phyloP scores from a whole-genome alignment of 208 protist genomes.

The Endotrypanum monterogeii region DNA sequence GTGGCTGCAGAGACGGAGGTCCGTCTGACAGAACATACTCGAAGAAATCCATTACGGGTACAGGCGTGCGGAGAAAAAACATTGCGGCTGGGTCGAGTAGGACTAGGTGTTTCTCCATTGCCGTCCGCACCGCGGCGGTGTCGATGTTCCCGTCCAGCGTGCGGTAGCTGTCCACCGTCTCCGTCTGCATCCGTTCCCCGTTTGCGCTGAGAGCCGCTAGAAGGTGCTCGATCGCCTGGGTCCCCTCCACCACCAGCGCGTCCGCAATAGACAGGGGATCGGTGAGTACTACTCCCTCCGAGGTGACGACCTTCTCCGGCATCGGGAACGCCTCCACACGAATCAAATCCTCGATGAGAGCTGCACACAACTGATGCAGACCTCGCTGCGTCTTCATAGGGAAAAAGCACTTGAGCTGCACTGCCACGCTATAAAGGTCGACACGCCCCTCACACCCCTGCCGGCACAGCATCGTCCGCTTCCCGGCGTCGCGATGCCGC shows the following conservation, averaged over 20 bases:
- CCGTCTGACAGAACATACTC: conserved; percentile 17
- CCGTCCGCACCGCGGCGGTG: conserved; percentile 1
- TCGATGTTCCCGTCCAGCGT: background rate
- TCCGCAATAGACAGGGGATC: conserved; percentile 20
- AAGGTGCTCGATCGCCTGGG: conserved; percentile 29
- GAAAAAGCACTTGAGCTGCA: conserved; percentile 46
- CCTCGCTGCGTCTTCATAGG: conserved; percentile 34
- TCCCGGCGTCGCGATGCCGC: background rate
- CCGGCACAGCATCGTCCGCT: background rate
- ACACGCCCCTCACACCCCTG: background rate
- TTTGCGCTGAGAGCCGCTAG: conserved; percentile 15
- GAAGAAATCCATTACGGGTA: conserved; percentile 37
- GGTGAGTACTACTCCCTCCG: conserved; percentile 20
- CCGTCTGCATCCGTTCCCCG: background rate
- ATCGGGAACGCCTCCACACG: conserved; percentile 20
- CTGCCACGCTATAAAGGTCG: conserved; percentile 34
- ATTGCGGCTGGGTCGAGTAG: conserved; percentile 19
- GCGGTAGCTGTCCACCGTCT: conserved; percentile 12
- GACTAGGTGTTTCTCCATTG: conserved; percentile 24
- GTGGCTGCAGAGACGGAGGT: conserved; percentile 18
- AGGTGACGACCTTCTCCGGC: conserved; percentile 19
- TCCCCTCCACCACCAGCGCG: conserved; percentile 26
- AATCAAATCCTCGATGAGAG: conserved; percentile 35
- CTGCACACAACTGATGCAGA: conserved; percentile 31
- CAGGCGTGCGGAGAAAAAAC: conserved; percentile 33